phyloP scores from a whole-genome alignment of 108 stramenopile species.

The Fragilariopsis cylindrus region DNA sequence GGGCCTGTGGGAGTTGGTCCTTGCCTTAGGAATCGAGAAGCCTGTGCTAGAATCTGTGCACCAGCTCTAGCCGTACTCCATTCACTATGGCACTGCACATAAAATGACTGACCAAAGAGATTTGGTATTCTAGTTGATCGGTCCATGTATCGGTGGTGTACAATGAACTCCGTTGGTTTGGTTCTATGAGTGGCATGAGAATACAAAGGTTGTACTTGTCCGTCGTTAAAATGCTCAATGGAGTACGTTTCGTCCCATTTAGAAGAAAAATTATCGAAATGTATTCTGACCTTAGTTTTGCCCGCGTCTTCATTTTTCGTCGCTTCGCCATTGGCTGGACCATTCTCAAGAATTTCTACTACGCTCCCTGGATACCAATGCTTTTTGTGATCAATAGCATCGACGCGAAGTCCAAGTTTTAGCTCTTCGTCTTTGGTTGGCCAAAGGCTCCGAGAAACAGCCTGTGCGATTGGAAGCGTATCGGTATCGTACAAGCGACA shows the following conservation, averaged over 20 bases:
- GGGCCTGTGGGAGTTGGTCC: constrained; percentile 9
- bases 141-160: constrained; percentile 66
- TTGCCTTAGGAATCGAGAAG: constrained; percentile 63
- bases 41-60: constrained; percentile 87
- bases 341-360: constrained; percentile 66
- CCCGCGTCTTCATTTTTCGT: constrained; percentile 14
- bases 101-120: constrained; percentile 78
- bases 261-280: constrained; percentile 91
- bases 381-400: constrained; percentile 88
- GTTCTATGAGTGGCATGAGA: constrained; percentile 68
- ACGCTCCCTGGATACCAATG: constrained; percentile 92
- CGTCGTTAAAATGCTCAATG: constrained; percentile 73
- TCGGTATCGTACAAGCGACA: constrained; percentile 76
- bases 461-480: constrained; percentile 65
- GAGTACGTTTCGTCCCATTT: constrained; percentile 93
- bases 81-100: constrained; percentile 76
- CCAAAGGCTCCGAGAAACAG: constrained; percentile 80
- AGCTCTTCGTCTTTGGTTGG: constrained; percentile 68
- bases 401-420: constrained; percentile 85
- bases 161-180: constrained; percentile 81
- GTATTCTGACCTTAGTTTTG: constrained; percentile 67
- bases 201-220: constrained; percentile 76
- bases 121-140: constrained; percentile 35
- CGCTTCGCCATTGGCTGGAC: constrained; percentile 15
- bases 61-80: constrained; percentile 91